Evolutionary conservation across 495 filamentous ascomycete genomes (phyloP).

Genomic region (Penicillium parvum): DNA sequence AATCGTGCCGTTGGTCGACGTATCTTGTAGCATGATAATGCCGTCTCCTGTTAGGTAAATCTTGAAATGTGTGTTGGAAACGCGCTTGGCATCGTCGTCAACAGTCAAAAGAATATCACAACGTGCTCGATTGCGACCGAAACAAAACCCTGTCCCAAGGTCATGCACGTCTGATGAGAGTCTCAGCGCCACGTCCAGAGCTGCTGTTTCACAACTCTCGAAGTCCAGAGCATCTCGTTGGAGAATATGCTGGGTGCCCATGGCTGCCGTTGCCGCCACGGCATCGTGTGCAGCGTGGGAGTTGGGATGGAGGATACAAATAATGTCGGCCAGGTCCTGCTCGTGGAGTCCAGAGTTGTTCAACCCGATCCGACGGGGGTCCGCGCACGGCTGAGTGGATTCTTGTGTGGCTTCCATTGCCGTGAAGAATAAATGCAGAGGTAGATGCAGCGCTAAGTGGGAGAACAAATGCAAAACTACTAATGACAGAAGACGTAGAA

Average conservation of each 20-base stretch:
- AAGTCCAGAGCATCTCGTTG: constrained; percentile 38
- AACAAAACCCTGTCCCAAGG: constrained; percentile 66
- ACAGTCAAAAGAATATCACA: constrained; percentile 69
- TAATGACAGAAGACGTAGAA: constrained; percentile 14
- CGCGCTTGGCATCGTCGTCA: constrained; percentile 50
- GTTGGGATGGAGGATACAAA: constrained; percentile 81
- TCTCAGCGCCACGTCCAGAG: constrained; percentile 69
- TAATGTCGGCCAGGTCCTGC: constrained; percentile 77
- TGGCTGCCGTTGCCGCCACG: constrained; percentile 44
- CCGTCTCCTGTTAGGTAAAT: constrained; percentile 78
- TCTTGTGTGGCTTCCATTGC: constrained; percentile 54
- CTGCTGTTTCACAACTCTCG: constrained; percentile 40
- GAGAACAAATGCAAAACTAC: constrained; percentile 17
- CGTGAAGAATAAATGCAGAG: constrained; percentile 5
- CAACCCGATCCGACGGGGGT: constrained; percentile 70
- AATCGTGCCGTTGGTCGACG: constrained; percentile 86
- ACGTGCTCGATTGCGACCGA: constrained; percentile 66
- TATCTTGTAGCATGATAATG: constrained; percentile 85
- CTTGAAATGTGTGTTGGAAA: constrained; percentile 89
- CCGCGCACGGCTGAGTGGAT: constrained; percentile 76
- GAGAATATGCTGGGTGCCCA: constrained; percentile 56
- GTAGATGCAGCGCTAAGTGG: constrained; percentile 6
- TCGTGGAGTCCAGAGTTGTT: constrained; percentile 74
- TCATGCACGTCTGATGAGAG: constrained; percentile 67
- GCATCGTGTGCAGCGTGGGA: constrained; percentile 66